A percentile compares a stretch with the other conserved stretches of the same genome.
Evolutionary conservation across 257 asterid species (phyloP).

Genomic region (Leonotis leonurus): DNA sequence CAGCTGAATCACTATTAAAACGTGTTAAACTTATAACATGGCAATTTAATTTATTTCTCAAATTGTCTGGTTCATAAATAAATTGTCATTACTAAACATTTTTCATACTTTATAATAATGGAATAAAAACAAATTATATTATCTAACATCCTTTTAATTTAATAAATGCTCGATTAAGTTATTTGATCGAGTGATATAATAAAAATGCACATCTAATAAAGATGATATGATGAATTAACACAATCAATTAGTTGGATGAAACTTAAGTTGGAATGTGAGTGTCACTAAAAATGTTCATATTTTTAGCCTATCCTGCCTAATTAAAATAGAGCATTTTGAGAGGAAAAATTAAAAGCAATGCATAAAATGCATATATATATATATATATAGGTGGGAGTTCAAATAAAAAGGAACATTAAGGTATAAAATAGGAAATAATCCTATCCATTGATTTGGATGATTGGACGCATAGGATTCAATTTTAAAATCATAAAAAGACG

Average conservation of each 20-base stretch:
- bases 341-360: no score
- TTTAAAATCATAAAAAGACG: no score
- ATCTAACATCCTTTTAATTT: background rate
- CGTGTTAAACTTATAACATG: background rate
- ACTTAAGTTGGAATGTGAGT: background rate
- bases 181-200: background rate
- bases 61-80: background rate
- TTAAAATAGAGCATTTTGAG: no score
- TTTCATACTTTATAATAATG: background rate
- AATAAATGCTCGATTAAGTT: no score
- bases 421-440: no score
- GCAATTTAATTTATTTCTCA: background rate
- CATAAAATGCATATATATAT: no score
- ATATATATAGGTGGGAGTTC: no score
- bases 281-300: background rate
- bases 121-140: background rate
- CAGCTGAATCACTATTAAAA: background rate
- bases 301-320: background rate
- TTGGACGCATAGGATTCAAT: no score
- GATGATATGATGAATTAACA: background rate
- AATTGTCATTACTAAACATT: background rate
- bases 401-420: no score
- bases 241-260: background rate
- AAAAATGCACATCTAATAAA: no score
- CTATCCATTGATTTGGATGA: no score